Evolutionary conservation across 202 grass and related monocot species (phyloP).

Genomic region (Eragrostis tef): DNA sequence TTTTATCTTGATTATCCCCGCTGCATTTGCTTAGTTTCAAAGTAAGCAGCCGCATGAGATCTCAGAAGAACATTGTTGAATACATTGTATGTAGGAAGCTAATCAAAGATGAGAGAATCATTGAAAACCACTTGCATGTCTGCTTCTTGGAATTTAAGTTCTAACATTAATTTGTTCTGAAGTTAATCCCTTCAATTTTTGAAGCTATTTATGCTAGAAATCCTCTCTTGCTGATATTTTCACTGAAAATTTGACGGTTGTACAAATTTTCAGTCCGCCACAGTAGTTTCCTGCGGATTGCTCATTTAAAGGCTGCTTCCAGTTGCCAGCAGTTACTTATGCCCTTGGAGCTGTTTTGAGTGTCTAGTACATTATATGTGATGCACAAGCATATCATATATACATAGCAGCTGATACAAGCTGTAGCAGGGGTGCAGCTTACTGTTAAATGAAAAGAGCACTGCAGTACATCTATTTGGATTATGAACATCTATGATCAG

Average conservation of each 20-base stretch:
- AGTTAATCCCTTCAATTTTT: neutral
- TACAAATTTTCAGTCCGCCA: neutral
- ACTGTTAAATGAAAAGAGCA: conserved; percentile 39
- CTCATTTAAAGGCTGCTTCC: conserved; percentile 7
- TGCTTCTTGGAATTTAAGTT: conserved; percentile 7
- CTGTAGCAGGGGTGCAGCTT: conserved; percentile 20
- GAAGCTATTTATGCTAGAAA: neutral
- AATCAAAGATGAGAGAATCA: conserved; percentile 30
- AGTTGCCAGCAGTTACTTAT: conserved; percentile 27
- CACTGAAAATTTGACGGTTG: too few species aligned
- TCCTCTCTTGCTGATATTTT: too few species aligned
- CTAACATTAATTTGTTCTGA: conserved; percentile 26
- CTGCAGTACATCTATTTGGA: conserved; percentile 19
- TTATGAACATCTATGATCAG: conserved; percentile 11
- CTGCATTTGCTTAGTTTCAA: conserved; percentile 39
- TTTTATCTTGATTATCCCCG: conserved; percentile 34
- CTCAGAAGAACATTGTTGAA: conserved; percentile 30
- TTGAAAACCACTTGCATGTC: conserved; percentile 27
- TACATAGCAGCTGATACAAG: conserved; percentile 5
- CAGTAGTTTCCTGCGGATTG: conserved; percentile 24
- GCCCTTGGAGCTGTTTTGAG: conserved; percentile 1
- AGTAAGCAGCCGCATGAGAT: neutral
- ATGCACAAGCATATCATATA: conserved; percentile 13
- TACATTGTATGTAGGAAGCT: conserved; percentile 42
- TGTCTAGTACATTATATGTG: conserved; percentile 25